A percentile compares a stretch with the other conserved stretches of the same genome.
Evolutionary conservation across 2,329 filamentous ascomycete genomes (phyloP).

Genomic region (Hymenoscyphus fraxineus): DNA sequence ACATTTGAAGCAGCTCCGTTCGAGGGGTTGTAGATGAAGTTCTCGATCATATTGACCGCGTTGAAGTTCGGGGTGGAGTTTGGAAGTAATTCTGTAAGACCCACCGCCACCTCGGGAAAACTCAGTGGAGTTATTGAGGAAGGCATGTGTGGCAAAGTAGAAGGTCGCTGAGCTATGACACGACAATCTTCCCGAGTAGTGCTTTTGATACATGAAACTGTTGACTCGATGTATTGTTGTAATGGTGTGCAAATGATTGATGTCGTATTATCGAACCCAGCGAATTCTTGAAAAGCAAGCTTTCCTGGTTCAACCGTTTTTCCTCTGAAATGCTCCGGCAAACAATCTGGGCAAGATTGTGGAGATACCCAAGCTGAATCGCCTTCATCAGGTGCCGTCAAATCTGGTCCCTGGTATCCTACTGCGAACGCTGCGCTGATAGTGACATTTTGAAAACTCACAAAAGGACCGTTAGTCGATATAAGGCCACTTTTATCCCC

Average conservation of each 20-base stretch:
- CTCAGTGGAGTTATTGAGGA: conserved; percentile 23
- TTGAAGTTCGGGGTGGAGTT: conserved; percentile 18
- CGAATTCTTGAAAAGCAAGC: conserved; percentile 23
- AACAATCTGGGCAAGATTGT: conserved; percentile 23
- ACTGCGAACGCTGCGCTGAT: conserved; percentile 17
- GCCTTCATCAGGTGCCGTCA: conserved; percentile 10
- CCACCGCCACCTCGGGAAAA: conserved; percentile 21
- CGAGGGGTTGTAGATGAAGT: conserved; percentile 21
- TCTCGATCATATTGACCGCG: conserved; percentile 23
- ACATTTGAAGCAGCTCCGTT: conserved; percentile 12
- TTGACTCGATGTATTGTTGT: conserved; percentile 24
- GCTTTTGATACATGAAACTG: conserved; percentile 21
- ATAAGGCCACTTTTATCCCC: conserved; percentile 16
- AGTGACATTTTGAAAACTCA: conserved; percentile 19
- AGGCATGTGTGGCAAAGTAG: conserved; percentile 20
- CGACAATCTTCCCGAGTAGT: conserved; percentile 16
- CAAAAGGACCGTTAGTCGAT: conserved; percentile 21
- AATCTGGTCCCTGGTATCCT: conserved; percentile 24
- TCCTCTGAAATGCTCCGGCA: conserved; percentile 7
- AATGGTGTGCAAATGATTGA: conserved; percentile 21
- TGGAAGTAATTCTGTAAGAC: conserved; percentile 20
- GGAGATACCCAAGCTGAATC: conserved; percentile 15
- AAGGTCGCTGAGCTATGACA: conserved; percentile 25
- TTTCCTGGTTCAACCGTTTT: conserved; percentile 15
- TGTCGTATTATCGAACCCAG: conserved; percentile 16